Base-by-base conservation (phyloP, 768 basidiomycete species). In the Mycena amicta region DNA sequence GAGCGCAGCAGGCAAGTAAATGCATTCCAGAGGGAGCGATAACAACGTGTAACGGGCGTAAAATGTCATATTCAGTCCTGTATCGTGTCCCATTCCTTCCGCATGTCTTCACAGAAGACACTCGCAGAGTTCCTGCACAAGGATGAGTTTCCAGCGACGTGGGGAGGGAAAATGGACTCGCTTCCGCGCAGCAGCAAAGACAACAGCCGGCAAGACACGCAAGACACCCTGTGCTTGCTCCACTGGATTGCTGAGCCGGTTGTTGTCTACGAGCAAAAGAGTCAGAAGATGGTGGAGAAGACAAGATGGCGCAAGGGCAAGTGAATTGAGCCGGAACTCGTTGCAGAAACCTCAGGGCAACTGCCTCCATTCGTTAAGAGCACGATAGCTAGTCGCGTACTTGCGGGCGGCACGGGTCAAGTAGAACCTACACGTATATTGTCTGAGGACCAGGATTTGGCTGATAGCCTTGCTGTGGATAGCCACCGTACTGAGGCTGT, bases 171-270 rank as follows among this genome's bases (percentile, higher is more conserved):
- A n/a, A n/a, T n/a, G 16, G 4, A 2, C 59, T 62, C 55, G 33
- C 86, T 75, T 90, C 88, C n/a, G 84, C 84, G 67, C 85, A 87
- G 72, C 88, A 90, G 70, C 88, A 90, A 65, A 85, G 71, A 61
- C 80, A 83, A 11, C 80, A 72, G 56, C 82, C 85, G 73, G 71
- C 89, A 91, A 15, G 88, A 88, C 72, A 79, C 77, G 66, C 83
- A 85, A 45, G 33, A 37, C 33, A 37, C 39, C 82, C 81, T 11
- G 71, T 76, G 20, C 63, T 64, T 6, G 65, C 68, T 25, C 80
- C 76, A 26, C 74, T 70, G 31, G 76, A 75, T 63, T 83, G 83
- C 59, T 83, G 70, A 71, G 81, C 69, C 68, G 78, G 74, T 68
- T 87, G 85, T 76, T 84, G 81, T n/a, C 74, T 78, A 46, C 30